phyloP scores from a whole-genome alignment of 2,329 filamentous ascomycete species.

The Fusarium abutilonis region DNA sequence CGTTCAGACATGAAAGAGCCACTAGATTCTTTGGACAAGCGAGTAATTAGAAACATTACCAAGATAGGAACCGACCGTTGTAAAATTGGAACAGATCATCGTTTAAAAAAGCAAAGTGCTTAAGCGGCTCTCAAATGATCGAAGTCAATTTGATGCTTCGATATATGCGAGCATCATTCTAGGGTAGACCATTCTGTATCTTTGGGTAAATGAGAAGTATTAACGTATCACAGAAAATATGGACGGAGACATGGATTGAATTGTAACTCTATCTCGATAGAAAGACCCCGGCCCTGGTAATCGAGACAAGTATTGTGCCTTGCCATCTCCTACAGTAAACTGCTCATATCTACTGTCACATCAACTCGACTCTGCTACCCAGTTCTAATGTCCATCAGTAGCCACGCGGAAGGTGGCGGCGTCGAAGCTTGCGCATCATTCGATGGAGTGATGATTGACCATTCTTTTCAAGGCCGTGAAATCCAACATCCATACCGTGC shows the following conservation, averaged over 20 bases:
- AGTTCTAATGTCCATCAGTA: neutral
- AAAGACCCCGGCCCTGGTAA: neutral
- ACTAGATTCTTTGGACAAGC: no score
- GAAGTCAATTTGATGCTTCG: neutral
- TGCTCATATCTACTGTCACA: neutral
- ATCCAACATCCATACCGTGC: neutral
- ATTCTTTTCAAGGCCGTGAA: conserved; percentile 1
- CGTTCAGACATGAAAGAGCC: no score
- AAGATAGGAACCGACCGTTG: no score
- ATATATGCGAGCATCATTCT: neutral
- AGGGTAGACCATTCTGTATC: neutral
- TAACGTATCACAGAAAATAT: neutral
- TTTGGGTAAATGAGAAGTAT: neutral
- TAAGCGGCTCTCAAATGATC: neutral
- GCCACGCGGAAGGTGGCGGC: conserved; percentile 12
- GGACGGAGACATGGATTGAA: neutral
- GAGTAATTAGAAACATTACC: no score
- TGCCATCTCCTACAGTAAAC: conserved; percentile 7
- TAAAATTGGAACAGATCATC: no score
- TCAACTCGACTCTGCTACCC: neutral
- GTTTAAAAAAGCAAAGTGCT: no score
- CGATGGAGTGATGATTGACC: conserved; percentile 23
- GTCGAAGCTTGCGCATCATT: conserved; percentile 29
- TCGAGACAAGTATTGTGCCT: neutral
- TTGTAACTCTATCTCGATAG: neutral